phyloP scores from a whole-genome alignment of 2,329 filamentous ascomycete species.

The Xylariaceae sp. region DNA sequence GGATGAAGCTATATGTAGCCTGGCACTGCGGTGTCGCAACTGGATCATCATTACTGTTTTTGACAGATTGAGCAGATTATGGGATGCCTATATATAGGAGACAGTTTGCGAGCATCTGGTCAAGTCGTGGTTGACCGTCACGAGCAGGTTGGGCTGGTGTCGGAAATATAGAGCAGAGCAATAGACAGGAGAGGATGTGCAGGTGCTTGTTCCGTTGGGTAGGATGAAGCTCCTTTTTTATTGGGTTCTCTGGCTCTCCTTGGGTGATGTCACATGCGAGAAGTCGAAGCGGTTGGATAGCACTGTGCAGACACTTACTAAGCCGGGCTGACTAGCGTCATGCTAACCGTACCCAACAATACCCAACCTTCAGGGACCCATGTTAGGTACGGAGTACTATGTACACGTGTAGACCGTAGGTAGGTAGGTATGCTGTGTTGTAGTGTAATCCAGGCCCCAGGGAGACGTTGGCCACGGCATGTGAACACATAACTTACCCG shows the following conservation, averaged over 20 bases:
- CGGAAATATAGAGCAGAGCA: too few relatives aligned
- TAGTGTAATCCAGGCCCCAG: too few relatives aligned
- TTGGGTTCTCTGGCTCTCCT: neutral
- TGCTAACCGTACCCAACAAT: too few relatives aligned
- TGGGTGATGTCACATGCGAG: conserved; percentile 25
- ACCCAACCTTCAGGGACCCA: too few relatives aligned
- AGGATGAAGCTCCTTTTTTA: neutral
- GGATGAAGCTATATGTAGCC: conserved; percentile 14
- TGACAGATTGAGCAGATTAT: neutral
- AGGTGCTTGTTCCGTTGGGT: too few relatives aligned
- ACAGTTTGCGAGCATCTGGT: too few relatives aligned
- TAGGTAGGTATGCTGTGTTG: neutral
- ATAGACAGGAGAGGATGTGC: too few relatives aligned
- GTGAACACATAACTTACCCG: neutral
- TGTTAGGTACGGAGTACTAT: neutral
- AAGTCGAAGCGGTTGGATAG: conserved; percentile 1
- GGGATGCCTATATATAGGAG: neutral
- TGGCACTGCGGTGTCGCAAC: conserved; percentile 23
- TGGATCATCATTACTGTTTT: conserved; percentile 18
- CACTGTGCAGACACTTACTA: neutral
- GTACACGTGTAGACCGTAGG: too few relatives aligned
- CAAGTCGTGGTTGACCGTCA: too few relatives aligned
- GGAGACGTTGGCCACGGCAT: neutral
- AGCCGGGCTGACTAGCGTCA: too few relatives aligned
- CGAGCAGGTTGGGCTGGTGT: too few relatives aligned